A percentile compares a stretch with the other conserved stretches of the same genome.
Conservation (phyloP, 768 basidiomycete genomes). For the Collybia sordida region DNA sequence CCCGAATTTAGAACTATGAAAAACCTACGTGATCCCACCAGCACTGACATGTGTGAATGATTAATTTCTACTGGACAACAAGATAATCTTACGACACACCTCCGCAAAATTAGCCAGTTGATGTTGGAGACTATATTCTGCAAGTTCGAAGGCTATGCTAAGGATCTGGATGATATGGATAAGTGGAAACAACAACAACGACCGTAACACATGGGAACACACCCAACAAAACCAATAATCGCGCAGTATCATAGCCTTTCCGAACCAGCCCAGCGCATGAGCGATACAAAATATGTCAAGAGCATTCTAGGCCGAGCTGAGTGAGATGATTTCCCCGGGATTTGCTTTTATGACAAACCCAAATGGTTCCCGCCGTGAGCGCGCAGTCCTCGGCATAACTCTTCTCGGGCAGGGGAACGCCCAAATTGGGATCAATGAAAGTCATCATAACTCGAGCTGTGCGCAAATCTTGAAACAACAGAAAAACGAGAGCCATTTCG, state of each 20-base stretch:
- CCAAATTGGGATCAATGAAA: slow-evolving; percentile 70
- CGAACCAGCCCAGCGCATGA: slow-evolving; percentile 87
- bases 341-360: slow-evolving; percentile 46
- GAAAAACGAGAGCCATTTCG: slow-evolving; percentile 78
- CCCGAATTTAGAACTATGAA: slow-evolving; percentile 3
- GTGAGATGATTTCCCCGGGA: not conserved
- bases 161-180: slow-evolving; percentile 55
- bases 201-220: slow-evolving; percentile 17
- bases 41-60: slow-evolving; percentile 47
- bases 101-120: slow-evolving; percentile 88
- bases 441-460: slow-evolving; percentile 80
- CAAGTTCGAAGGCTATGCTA: slow-evolving; percentile 85
- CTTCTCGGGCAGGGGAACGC: slow-evolving; percentile 77
- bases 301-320: slow-evolving; percentile 51
- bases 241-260: slow-evolving; percentile 85
- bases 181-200: slow-evolving; percentile 7
- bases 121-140: slow-evolving; percentile 86
- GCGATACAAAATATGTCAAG: slow-evolving; percentile 87
- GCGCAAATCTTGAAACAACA: slow-evolving; percentile 81
- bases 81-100: slow-evolving; percentile 41
- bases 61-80: slow-evolving; percentile 11
- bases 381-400: slow-evolving; percentile 83
- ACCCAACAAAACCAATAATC: slow-evolving; percentile 98
- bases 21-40: slow-evolving; percentile 89
- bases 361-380: slow-evolving; percentile 59